Evolutionary conservation across 148 eudicot genomes (phyloP), one percentile per base, ranked within the genome.

Genomic region (Chenopodium suecicum): DNA sequence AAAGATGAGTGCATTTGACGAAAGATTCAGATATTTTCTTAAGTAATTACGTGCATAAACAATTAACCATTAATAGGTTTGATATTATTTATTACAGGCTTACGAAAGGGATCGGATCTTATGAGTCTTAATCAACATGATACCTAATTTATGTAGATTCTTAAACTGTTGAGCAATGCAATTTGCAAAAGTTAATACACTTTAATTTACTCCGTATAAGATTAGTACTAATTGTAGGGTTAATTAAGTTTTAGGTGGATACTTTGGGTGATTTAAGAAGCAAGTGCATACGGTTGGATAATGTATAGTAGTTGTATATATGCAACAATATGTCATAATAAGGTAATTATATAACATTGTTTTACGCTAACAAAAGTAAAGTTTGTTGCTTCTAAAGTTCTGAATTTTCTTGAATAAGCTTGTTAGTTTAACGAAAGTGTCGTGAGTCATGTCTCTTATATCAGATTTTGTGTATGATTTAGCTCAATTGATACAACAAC

Each of bases 41-140:
- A 5, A 41, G 1, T 41, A 41, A 41, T 20, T 37, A 70, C 74
- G 52, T 70, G 50, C 74, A 70, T 70, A 19, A 41, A 20, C 74
- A 20, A 14, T 41, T 9, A 41, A 37, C 74, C 0, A 31, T 41
- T 20, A 41, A 37, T 41, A 19, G 74, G 74, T 5, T 10, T 50
- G 6, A 58, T 13, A 46, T 14, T 34, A 34, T 34, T 12, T 54
- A 62, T 29, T 31, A 47, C 50, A 25, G 17, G 13, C 37, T 32
- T 19, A 70, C 16, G 60, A 13, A 82, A 62, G 48, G 85, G 62
- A 56, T 52, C 56, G 12, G 65, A 83, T 74, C 63, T 83, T 75
- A 64, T 27, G 50, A 70, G 50, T 75, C 83, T n/a, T 70, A 60
- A 47, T 83, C 76, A 83, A 10, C 67, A 47, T 76, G 79, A 80